Evolutionary conservation across 2,329 filamentous ascomycete genomes (phyloP).

Genomic region (Tolypocladium pustulatum): DNA sequence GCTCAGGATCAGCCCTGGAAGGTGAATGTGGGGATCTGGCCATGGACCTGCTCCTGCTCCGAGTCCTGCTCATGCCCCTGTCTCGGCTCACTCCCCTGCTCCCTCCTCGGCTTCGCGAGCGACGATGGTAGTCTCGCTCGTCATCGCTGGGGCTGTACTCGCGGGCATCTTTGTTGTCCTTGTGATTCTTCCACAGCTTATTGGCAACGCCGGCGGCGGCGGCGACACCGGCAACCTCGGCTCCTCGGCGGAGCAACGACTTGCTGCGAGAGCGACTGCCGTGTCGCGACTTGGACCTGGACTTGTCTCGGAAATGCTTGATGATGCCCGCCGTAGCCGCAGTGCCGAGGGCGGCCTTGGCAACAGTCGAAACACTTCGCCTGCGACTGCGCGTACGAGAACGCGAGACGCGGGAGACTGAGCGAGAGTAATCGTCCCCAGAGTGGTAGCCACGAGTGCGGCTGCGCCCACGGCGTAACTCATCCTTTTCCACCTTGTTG

Average conservation of each 20-base stretch:
- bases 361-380: constrained; percentile 36
- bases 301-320: constrained; percentile 46
- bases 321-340: constrained; percentile 47
- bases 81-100: constrained; percentile 15
- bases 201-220: constrained; percentile 50
- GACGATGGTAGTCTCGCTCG: constrained; percentile 24
- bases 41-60: constrained; percentile 39
- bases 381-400: constrained; percentile 28
- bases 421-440: constrained; percentile 29
- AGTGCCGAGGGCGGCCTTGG: constrained; percentile 48
- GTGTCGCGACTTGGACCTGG: constrained; percentile 22
- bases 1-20: constrained; percentile 50
- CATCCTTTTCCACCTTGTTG: constrained; percentile 50
- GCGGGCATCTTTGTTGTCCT: constrained; percentile 46
- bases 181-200: constrained; percentile 49
- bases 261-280: constrained; percentile 30
- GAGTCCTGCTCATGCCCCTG: constrained; percentile 18
- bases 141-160: constrained; percentile 21
- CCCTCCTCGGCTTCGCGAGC: constrained; percentile 21
- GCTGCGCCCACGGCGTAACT: constrained; percentile 44
- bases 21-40: constrained; percentile 39
- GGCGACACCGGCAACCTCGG: constrained; percentile 50
- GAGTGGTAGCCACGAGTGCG: constrained; percentile 34
- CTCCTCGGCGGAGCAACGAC: constrained; percentile 39
- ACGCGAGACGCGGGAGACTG: constrained; percentile 24